Percentiles rank a stretch among this genome's conserved stretches.
phyloP scores from a whole-genome alignment of 768 basidiomycete genomes.

The Guyanaporus albipodus region DNA sequence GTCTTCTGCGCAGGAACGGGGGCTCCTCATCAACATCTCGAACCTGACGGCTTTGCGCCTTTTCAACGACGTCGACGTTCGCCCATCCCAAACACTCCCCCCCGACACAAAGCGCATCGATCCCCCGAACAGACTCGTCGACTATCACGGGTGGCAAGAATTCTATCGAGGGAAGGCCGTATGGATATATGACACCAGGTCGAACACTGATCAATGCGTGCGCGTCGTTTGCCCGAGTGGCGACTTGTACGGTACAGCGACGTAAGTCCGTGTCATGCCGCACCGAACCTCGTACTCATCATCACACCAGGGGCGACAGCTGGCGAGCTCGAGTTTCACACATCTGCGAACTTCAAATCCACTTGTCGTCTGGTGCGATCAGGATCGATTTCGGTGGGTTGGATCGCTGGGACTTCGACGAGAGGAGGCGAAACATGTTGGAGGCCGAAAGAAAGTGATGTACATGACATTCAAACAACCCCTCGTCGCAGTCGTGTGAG shows the following conservation, averaged over 20 bases:
- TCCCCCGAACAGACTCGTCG: constrained; percentile 56
- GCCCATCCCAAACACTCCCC: constrained; percentile 47
- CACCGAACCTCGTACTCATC: neutral
- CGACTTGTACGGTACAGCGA: constrained; percentile 73
- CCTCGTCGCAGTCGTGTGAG: neutral
- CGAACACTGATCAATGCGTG: constrained; percentile 63
- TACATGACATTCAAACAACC: no score
- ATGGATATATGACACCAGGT: constrained; percentile 72
- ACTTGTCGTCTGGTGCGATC: constrained; percentile 55
- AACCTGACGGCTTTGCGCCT: constrained; percentile 65
- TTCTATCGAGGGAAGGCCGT: constrained; percentile 62
- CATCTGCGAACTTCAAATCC: constrained; percentile 70
- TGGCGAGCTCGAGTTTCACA: constrained; percentile 73
- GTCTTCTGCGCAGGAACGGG: constrained; percentile 37
- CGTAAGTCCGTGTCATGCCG: constrained; percentile 46
- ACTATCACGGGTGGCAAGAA: constrained; percentile 67
- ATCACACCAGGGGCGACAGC: constrained; percentile 63
- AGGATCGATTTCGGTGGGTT: constrained; percentile 73
- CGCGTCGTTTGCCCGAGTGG: constrained; percentile 59
- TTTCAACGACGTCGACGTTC: constrained; percentile 68
- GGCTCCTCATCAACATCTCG: constrained; percentile 46
- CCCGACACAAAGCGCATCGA: constrained; percentile 42
- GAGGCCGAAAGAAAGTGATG: constrained; percentile 38
- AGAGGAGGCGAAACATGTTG: constrained; percentile 60
- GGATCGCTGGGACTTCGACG: constrained; percentile 66